Base-by-base conservation (phyloP, 352 stramenopile genomes). In the Phytophthora capsici region DNA sequence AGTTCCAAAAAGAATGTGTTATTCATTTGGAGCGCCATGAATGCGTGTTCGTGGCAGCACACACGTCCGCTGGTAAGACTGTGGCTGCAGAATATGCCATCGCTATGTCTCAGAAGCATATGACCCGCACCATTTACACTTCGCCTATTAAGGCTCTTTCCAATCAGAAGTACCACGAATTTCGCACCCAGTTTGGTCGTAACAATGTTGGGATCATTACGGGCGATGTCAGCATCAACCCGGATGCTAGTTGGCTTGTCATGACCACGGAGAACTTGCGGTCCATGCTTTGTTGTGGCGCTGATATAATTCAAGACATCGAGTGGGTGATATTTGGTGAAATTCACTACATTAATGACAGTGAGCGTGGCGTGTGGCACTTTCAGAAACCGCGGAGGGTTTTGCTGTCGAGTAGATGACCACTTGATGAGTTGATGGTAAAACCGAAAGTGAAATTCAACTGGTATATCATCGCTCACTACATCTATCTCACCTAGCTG, bases 81-180 rank as follows among this genome's bases (percentile, higher is more conserved):
- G 96, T 99, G 5, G 83, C 98, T 8, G 97, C 97, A n/a, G 97
- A 99, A 66, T 99, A 99, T 73, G 97, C 97, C 14, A 98, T 99
- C 64, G 96, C 95, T 0, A 90, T 98, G 78, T 94, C 91, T 2
- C 81, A 97, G 58, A 92, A 94, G 59, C 83, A 95, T 73, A 93
- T 93, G 77, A 93, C 82, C 22, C 82, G 96, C 38, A 96, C 86
- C 28, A 97, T 99, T 54, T 99, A 99, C 80, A 99, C 98, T 20
- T 98, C 93, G 32, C 97, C 98, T 0, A 99, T 99, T 66, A 99
- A 99, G 71, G 97, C 97, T 34, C 75, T 99, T 32, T 98, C 87
- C 16, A 99, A 99, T 73, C 97, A 99, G 75, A 99, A 99, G 82
- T 99, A 99, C 77, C 87, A 96, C 32, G 97, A 99, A 64, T 99